Evolutionary conservation across 257 asterid species (phyloP).

Genomic region (Nicotiana obtusifolia): DNA sequence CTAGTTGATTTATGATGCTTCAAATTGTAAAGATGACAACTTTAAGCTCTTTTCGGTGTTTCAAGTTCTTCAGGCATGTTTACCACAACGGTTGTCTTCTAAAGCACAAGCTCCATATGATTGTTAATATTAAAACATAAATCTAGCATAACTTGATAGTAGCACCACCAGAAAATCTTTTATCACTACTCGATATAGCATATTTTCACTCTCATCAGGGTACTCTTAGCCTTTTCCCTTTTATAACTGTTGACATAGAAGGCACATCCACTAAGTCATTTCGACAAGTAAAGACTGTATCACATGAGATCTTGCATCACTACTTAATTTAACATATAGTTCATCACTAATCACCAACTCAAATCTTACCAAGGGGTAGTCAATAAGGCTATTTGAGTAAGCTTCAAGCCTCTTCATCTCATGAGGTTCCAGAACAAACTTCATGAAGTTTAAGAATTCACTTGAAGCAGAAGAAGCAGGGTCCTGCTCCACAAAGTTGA

Average conservation of each 20-base stretch:
- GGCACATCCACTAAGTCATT: not conserved
- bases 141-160: not conserved
- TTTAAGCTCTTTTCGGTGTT: not conserved
- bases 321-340: not conserved
- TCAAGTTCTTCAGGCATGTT: not conserved
- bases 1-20: slow-evolving; percentile 2
- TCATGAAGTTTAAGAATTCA: slow-evolving; percentile 37
- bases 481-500: slow-evolving; percentile 49
- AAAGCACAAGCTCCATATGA: not conserved
- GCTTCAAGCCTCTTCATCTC: slow-evolving; percentile 73
- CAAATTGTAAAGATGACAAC: not conserved
- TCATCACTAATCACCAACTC: not conserved
- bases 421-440: slow-evolving; percentile 40
- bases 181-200: not conserved
- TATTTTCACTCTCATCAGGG: not conserved
- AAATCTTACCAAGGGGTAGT: slow-evolving; percentile 53
- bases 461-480: slow-evolving; percentile 34
- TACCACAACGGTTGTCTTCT: not conserved
- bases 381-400: slow-evolving; percentile 60
- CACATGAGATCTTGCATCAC: not conserved
- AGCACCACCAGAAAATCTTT: not conserved
- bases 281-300: not conserved
- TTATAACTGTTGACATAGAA: not conserved
- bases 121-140: not conserved
- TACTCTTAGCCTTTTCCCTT: not conserved